Evolutionary conservation across 768 basidiomycete genomes (phyloP), one percentile per base, ranked within the genome.

Genomic region (Calvatia gigantea): DNA sequence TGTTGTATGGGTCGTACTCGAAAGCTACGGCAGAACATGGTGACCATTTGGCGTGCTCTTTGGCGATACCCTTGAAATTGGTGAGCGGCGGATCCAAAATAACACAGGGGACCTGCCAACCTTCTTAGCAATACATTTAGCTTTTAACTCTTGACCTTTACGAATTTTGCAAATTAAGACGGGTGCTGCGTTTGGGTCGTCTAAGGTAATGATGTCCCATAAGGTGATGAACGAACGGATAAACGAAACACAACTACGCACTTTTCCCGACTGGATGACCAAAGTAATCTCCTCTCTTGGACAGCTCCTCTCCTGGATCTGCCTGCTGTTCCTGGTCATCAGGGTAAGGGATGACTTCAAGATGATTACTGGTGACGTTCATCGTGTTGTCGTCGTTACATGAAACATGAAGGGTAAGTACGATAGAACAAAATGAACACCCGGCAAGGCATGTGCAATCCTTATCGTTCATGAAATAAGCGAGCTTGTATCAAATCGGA

Each of bases 11-110:
- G 70, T 99, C 97, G 60, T 99, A 99, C 73, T 99, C 97, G 61
- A 96, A 98, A 6, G 87, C 84, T 15, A 99, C 87, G 6, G 97
- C 94, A 1, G 94, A 90, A 58, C 94, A 91, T 11, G 97, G 96
- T 0, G 94, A 96, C 93, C 96, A 99, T 73, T 99, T 99, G 11
- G 97, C 94, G 67, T 99, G 97, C 68, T 97, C 94, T 76, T 98
- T 98, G 3, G 96, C 94, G 57, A 97, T 87, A 38, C 96, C 96
- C 96, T n/a, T 98, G 64, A 17, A 60, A 25, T 50, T 41, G 41
- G 31, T 55, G 19, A 45, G 37, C 42, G 37, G 43, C 37, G 21
- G 43, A 43, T n/a, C 7, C 43, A 29, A 23, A 17, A 46, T 17
- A 47, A 29, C 46, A 33, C 39, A 53, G 23, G 4, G 23, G 4